phyloP scores from a whole-genome alignment of 2,329 filamentous ascomycete species.

The Proliferodiscus dingleyae region DNA sequence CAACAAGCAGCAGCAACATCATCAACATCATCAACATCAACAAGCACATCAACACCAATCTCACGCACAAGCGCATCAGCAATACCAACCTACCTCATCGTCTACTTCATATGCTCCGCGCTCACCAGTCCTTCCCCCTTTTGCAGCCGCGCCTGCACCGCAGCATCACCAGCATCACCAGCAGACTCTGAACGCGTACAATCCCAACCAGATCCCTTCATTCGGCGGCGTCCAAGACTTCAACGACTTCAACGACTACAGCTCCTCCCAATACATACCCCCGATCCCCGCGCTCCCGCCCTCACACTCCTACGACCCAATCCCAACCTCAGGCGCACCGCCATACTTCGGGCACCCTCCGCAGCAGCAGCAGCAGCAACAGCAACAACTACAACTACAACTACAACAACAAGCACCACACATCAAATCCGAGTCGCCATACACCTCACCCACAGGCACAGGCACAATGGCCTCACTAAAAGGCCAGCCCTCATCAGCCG shows the following conservation, averaged over 20 bases:
- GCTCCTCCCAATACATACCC: conserved; percentile 22
- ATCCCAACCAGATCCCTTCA: conserved; percentile 5
- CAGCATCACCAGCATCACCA: conserved; percentile 10
- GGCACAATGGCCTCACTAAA: conserved; percentile 1
- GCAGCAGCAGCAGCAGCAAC: conserved; percentile 2
- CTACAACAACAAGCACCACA: conserved; percentile 8
- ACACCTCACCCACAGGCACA: conserved; percentile 6
- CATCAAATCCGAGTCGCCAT: conserved; percentile 13
- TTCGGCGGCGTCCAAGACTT: conserved; percentile 9
- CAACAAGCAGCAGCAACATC: conserved; percentile 20
- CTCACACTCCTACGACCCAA: conserved; percentile 18
- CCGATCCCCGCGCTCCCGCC: conserved; percentile 27
- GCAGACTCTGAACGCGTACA: conserved; percentile 9
- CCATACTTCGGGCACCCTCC: conserved; percentile 4
- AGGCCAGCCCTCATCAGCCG: conserved; percentile 1
- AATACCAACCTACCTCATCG: conserved; percentile 10
- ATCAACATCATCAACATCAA: no score
- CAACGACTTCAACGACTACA: conserved; percentile 15
- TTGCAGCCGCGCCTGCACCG: conserved; percentile 6
- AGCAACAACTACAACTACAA: conserved; percentile 1
- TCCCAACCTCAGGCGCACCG: conserved; percentile 1
- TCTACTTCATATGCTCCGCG: conserved; percentile 23
- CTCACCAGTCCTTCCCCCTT: conserved; percentile 24
- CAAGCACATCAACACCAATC: no score
- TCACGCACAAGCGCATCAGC: no score